Percentiles rank a stretch among this genome's conserved stretches.
phyloP scores from a whole-genome alignment of 2,329 filamentous ascomycete species.

The Monilinia fructicola region DNA sequence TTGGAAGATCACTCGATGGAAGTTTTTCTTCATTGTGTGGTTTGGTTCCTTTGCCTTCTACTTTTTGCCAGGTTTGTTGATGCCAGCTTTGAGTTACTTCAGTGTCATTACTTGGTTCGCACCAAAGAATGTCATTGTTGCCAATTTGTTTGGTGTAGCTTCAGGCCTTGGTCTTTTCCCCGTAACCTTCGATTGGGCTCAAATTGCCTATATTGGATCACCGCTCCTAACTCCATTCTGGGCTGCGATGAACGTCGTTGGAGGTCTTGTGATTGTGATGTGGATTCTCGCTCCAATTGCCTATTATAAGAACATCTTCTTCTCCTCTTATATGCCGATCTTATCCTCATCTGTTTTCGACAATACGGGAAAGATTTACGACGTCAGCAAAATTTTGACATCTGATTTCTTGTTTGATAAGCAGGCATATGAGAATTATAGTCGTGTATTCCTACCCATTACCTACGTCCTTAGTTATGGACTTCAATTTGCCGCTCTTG shows the following conservation, averaged over 20 bases:
- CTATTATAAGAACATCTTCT: slow-evolving; percentile 78
- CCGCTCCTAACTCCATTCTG: slow-evolving; percentile 82
- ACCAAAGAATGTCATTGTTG: slow-evolving; percentile 79
- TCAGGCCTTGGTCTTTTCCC: slow-evolving; percentile 83
- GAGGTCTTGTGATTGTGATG: slow-evolving; percentile 77
- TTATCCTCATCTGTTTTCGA: slow-evolving; percentile 83
- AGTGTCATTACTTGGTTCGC: slow-evolving; percentile 87
- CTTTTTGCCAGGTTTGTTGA: slow-evolving; percentile 77
- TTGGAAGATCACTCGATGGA: slow-evolving; percentile 79
- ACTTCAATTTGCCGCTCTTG: slow-evolving; percentile 79
- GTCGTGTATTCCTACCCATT: slow-evolving; percentile 79
- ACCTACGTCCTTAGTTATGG: slow-evolving; percentile 87
- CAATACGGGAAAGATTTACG: slow-evolving; percentile 75
- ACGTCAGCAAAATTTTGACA: slow-evolving; percentile 78
- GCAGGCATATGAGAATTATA: slow-evolving; percentile 76
- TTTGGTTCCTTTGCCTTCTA: slow-evolving; percentile 74
- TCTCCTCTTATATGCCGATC: slow-evolving; percentile 83
- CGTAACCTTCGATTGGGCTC: slow-evolving; percentile 87
- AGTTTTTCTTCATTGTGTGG: slow-evolving; percentile 79
- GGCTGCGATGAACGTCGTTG: slow-evolving; percentile 82
- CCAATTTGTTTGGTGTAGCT: slow-evolving; percentile 83
- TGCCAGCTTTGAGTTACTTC: slow-evolving; percentile 85
- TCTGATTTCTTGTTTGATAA: slow-evolving; percentile 75
- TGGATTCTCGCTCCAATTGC: slow-evolving; percentile 79
- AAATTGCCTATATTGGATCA: slow-evolving; percentile 81